Evolutionary conservation across 805 yeast genomes (phyloP), one percentile per base, ranked within the genome.

Genomic region (Saturnispora sanitii): DNA sequence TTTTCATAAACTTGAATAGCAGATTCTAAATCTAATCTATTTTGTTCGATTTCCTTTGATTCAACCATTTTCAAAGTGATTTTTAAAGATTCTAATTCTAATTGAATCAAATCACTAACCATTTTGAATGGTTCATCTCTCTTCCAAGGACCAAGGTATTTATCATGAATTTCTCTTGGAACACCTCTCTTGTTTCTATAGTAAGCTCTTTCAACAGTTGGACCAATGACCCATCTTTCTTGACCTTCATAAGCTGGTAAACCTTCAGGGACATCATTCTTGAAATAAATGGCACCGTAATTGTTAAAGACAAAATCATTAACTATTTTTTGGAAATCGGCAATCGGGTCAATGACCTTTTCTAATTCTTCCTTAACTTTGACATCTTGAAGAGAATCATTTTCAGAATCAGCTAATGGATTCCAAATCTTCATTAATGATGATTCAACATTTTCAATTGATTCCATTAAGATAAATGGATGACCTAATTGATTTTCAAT

Each of bases 211-310:
- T 90, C 96, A 23, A 76, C 77, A 19, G 84, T 73, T n/a, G 95
- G 92, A 6, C 98, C 97, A 49, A 90, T 77, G 56, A 80, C 71
- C 94, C 94, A 88, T 64, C 95, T 75, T 46, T 73, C 61, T 59
- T 85, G 95, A 12, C 77, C 83, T 4, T 72, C 77, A 50, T 81
- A 84, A 13, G 66, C 54, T 31, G 60, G 43, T 45, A 37, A 36
- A 5, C 36, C 37, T 18, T 48, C 51, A 3, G 68, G 65, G 17
- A 78, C 79, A 55, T 87, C 96, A 39, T 77, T 73, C 34, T 73
- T 64, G 60, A 86, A 90, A 59, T 83, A 90, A 19, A 90, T 60
- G 4, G 95, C 81, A 17, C 98, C 98, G 58, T 68, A 82, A 40
- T 71, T 69, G 54, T 75, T 78, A 65, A 90, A 85, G 38, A 71